A percentile compares a stretch with the other conserved stretches of the same genome.
Evolutionary conservation across 306 rosid genomes (phyloP).

Genomic region (Alnus glutinosa): DNA sequence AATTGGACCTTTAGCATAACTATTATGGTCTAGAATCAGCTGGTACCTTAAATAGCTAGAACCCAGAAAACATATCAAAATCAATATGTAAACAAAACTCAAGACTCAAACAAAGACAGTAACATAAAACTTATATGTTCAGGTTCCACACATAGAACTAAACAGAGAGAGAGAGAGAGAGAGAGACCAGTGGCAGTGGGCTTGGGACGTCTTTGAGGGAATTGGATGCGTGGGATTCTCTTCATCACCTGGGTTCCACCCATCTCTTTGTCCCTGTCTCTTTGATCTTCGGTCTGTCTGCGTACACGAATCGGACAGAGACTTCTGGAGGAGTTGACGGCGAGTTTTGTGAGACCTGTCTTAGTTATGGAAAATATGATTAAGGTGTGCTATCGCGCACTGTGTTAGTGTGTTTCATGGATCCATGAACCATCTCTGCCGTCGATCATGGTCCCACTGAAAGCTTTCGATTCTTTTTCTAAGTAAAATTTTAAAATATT

Average conservation of each 20-base stretch:
- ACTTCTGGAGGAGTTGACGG: neutral
- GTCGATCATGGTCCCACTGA: too few species aligned
- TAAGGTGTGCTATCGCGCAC: too few species aligned
- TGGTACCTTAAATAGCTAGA: neutral
- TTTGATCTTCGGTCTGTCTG: neutral
- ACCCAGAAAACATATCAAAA: neutral
- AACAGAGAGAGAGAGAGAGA: neutral
- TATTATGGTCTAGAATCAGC: neutral
- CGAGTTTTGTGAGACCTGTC: neutral
- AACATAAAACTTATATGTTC: neutral
- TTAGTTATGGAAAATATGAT: neutral
- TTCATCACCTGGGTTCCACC: constrained; percentile 58
- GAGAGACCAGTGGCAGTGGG: constrained; percentile 51
- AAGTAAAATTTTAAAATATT: too few species aligned
- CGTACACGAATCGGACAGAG: neutral
- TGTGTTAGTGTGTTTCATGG: too few species aligned
- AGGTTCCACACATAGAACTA: neutral
- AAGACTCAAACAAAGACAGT: neutral
- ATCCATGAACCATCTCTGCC: too few species aligned
- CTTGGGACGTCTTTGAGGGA: constrained; percentile 57
- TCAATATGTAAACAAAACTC: neutral
- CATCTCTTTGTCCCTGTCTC: constrained; percentile 32
- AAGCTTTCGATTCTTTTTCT: too few species aligned
- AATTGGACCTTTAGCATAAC: neutral
- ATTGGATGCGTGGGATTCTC: constrained; percentile 79